Conservation (phyloP, 176 grass and related monocot genomes). For the Poa pratensis region DNA sequence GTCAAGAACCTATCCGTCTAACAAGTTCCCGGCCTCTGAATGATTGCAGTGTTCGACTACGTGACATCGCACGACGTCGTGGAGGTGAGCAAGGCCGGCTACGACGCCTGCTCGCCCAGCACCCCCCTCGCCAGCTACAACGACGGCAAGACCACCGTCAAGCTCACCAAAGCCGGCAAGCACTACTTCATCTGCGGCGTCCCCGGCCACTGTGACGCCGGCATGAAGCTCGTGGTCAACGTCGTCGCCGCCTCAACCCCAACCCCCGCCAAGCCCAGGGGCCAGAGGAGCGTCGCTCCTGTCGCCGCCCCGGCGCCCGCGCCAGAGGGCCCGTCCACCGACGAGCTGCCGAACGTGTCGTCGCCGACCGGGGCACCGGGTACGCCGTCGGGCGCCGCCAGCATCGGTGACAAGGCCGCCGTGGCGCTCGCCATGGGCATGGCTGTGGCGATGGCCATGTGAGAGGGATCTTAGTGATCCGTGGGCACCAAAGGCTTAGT, state of each 20-base stretch:
- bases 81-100: slow-evolving; percentile 64
- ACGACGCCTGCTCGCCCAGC: slow-evolving; percentile 63
- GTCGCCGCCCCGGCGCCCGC: slow-evolving; percentile 21
- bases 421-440: slow-evolving; percentile 45
- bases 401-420: slow-evolving; percentile 35
- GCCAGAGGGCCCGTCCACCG: slow-evolving; percentile 24
- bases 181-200: slow-evolving; percentile 88
- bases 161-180: slow-evolving; percentile 53
- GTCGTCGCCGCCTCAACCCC: slow-evolving; percentile 34
- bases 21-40: neutral
- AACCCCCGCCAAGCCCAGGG: slow-evolving; percentile 29
- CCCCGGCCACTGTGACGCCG: slow-evolving; percentile 59
- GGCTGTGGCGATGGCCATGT: slow-evolving; percentile 45
- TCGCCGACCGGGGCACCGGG: slow-evolving; percentile 37
- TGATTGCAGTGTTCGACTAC: slow-evolving; percentile 57
- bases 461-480: slow-evolving; percentile 30
- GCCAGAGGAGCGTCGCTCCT: slow-evolving; percentile 31
- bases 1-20: neutral
- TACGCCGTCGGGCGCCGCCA: slow-evolving; percentile 41
- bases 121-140: slow-evolving; percentile 40
- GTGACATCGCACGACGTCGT: slow-evolving; percentile 61
- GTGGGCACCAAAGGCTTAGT: neutral
- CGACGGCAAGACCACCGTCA: slow-evolving; percentile 42
- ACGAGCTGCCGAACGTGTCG: slow-evolving; percentile 34
- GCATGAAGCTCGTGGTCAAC: slow-evolving; percentile 80